Base-by-base conservation (phyloP, 2,329 filamentous ascomycete species). In the Talaromyces albobiverticillius region DNA sequence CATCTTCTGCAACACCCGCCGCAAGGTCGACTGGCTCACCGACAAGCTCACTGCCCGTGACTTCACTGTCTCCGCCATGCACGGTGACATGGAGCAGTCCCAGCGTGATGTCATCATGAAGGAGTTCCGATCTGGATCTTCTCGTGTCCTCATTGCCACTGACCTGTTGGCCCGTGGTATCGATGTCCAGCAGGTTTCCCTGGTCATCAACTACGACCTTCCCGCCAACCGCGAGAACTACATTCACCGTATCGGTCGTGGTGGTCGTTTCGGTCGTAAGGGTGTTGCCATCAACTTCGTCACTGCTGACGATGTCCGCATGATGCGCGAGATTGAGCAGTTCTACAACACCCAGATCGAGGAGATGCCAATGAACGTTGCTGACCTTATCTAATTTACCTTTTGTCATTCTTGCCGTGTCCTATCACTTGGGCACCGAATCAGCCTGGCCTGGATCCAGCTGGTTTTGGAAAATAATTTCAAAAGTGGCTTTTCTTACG, bases 261-360 rank as follows among this genome's bases (percentile, higher is more conserved):
- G 92, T 82, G 94, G 94, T 81, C 92, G 94, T 83, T 99, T 99
- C 82, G 94, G 94, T 78, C 91, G 94, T 78, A 99, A 99, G 88
- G 94, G 94, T 88, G 94, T 99, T 76, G 94, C 94, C 71, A 99
- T 99, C 85, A 99, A 99, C 90, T 99, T 99, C 76, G 94, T 99
- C 76, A 97, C 93, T 60, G 90, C 91, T 69, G 94, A 99, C 65
- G 94, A 99, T 79, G 94, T 99, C 71, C 91, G 93, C 77, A 97
- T 99, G 90, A 95, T 99, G 90, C 87, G 94, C 76, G 94, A 99
- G 79, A 99, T 99, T 68, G 94, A 99, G 79, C 90, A 96, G 82
- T 99, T 97, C 85, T 99, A 99, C 88, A 96, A 90, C 85, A 99
- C 94, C 76, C 94, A 99, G 82, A 97, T 99, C 66, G 94, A 99